phyloP scores from a whole-genome alignment of 164 flowering plant genomes.

The Brasenia schreberi region DNA sequence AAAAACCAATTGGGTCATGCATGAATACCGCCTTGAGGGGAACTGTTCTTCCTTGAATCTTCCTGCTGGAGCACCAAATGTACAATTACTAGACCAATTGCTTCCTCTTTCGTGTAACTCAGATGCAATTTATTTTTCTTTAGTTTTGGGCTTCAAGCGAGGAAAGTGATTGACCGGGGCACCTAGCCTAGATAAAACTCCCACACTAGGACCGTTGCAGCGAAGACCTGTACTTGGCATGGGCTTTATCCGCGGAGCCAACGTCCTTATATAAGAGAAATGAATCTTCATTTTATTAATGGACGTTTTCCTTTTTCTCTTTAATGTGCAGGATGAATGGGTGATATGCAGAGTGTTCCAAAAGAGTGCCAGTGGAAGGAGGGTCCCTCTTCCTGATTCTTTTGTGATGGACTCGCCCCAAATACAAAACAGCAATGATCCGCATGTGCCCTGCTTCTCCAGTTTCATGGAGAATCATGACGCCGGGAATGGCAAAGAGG shows the following conservation, averaged over 20 bases:
- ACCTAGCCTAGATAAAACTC: too few relatives aligned
- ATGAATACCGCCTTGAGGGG: conserved; percentile 81
- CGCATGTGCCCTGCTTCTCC: conserved; percentile 34
- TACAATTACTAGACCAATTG: conserved; percentile 3
- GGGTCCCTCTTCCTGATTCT: conserved; percentile 39
- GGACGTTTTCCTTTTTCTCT: not conserved
- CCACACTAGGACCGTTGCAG: not conserved
- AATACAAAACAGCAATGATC: not conserved
- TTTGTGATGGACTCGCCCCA: conserved; percentile 43
- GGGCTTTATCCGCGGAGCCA: not conserved
- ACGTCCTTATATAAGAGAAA: not conserved
- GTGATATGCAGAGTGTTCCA: conserved; percentile 86
- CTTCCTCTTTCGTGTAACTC: not conserved
- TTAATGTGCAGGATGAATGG: conserved; percentile 77
- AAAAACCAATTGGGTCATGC: conserved; percentile 89
- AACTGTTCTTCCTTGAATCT: conserved; percentile 52
- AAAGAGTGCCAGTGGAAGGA: conserved; percentile 75
- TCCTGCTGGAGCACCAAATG: conserved; percentile 55
- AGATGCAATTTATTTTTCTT: conserved; percentile 3
- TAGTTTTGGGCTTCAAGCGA: too few relatives aligned
- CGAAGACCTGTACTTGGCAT: too few relatives aligned
- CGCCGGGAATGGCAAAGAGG: too few relatives aligned
- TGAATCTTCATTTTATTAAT: not conserved
- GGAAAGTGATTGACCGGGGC: too few relatives aligned
- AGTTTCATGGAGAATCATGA: conserved; percentile 25